A percentile compares a stretch with the other conserved stretches of the same genome.
These are phyloP conservation scores for Phytophthora niederhauseri DNA, from an alignment of 352 stramenopile genomes.

Conservation along the genomic window DNA sequence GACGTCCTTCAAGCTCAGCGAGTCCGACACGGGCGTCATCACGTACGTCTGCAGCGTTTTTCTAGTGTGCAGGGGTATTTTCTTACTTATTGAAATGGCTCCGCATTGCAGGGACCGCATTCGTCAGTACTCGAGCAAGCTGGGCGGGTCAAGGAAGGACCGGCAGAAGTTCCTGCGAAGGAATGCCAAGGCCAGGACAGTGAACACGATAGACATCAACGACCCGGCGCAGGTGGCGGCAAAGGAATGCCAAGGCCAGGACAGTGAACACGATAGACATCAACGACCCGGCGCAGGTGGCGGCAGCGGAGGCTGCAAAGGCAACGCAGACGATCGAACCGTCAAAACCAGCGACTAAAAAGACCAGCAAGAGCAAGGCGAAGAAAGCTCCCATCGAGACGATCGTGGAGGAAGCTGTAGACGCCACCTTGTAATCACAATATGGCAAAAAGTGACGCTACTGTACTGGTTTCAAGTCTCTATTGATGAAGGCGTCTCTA, in stretches of 20 bases:
- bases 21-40: slow-evolving; percentile 66
- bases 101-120: slow-evolving; percentile 57
- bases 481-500: slow-evolving; percentile 9
- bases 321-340: slow-evolving; percentile 13
- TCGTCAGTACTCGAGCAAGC: slow-evolving; percentile 77
- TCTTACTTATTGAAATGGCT: neutral
- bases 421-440: slow-evolving; percentile 51
- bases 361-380: slow-evolving; percentile 30
- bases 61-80: neutral
- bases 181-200: slow-evolving; percentile 38
- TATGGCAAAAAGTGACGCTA: slow-evolving; percentile 7
- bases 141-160: slow-evolving; percentile 64
- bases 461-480: slow-evolving; percentile 12
- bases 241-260: too few species aligned
- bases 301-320: slow-evolving; percentile 15
- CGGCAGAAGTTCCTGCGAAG: slow-evolving; percentile 72
- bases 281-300: slow-evolving; percentile 39
- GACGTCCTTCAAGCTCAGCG: slow-evolving; percentile 73
- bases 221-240: slow-evolving; percentile 36
- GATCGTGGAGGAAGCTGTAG: slow-evolving; percentile 60
- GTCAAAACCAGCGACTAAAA: slow-evolving; percentile 19
- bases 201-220: slow-evolving; percentile 36
- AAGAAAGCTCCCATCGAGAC: slow-evolving; percentile 37
- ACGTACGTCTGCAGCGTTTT: slow-evolving; percentile 51
- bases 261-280: slow-evolving; percentile 30